A percentile compares a stretch with the other conserved stretches of the same genome.
Conservation (phyloP, 768 basidiomycete species). For the Lanmaoa rubissima region DNA sequence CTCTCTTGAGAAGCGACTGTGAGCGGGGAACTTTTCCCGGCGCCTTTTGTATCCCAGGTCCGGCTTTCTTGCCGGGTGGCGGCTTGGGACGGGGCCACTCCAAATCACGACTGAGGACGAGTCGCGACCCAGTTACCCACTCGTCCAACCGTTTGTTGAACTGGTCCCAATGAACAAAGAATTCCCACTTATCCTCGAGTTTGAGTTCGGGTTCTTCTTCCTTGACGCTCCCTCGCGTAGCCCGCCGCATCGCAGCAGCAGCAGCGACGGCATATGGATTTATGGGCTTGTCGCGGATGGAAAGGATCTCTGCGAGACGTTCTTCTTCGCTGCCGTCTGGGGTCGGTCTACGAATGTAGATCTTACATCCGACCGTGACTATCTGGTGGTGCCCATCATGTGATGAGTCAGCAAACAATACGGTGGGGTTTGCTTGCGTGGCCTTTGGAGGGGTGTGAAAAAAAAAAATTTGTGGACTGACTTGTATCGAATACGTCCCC, state of each 20-base stretch:
- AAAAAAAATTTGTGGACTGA: conserved; percentile 34
- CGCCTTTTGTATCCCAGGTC: conserved; percentile 45
- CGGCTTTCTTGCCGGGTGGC: conserved; percentile 53
- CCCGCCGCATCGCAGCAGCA: conserved; percentile 33
- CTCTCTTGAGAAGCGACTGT: conserved; percentile 62
- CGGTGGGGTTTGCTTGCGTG: conserved; percentile 10
- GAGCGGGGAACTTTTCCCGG: conserved; percentile 64
- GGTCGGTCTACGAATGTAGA: conserved; percentile 83
- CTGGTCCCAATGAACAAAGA: conserved; percentile 97
- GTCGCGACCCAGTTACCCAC: conserved; percentile 88
- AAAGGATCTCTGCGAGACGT: conserved; percentile 92
- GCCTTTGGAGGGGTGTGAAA: conserved; percentile 21
- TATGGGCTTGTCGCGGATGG: conserved; percentile 83
- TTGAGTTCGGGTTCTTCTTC: conserved; percentile 51
- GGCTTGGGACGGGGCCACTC: conserved; percentile 95
- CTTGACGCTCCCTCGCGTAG: conserved; percentile 37
- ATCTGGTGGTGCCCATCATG: conserved; percentile 45
- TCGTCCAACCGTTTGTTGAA: conserved; percentile 99
- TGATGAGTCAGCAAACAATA: conserved; percentile 36
- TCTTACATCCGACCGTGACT: conserved; percentile 91
- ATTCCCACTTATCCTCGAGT: conserved; percentile 83
- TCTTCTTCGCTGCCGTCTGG: conserved; percentile 78
- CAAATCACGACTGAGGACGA: conserved; percentile 81
- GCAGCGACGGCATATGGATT: conserved; percentile 48
- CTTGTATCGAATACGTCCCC: conserved; percentile 76